Base-by-base conservation (phyloP, 352 stramenopile species). In the Pythium chondricola region DNA sequence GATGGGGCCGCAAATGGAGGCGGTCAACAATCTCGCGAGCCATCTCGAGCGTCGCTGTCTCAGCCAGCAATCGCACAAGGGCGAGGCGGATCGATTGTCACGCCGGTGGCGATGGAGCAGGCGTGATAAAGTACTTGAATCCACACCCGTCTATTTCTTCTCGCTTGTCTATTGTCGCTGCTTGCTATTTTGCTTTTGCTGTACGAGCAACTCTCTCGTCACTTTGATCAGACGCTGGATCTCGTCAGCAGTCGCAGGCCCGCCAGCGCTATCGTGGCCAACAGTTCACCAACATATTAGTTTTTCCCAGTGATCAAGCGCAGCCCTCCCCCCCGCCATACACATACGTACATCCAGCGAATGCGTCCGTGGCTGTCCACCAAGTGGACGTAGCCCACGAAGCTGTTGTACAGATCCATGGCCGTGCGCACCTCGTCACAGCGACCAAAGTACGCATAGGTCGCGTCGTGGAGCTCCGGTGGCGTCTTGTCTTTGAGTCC, bases 341-440 rank as follows among this genome's bases (percentile, higher is more conserved):
- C 10, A 16, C 30, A 10, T 21, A 74, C 78, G 22, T 85, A 93
- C 81, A 89, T 90, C 83, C 83, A 93, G 18, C 83, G 83, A 45
- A 92, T 76, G 27, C 80, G 77, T 43, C 83, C 80, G 44, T 89
- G 89, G 41, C 60, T 69, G 56, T 93, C 83, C 22, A 93, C 63
- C 10, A 93, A 55, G 33, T 93, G 80, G 13, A 58, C 83, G 48
- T 93, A 93, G 14, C 83, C 78, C n/a, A 90, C 82, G 52, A 90
- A 93, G 52, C 73, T 92, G 54, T 93, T 93, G 71, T 85, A 73
- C 18, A 93, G 63, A 29, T 87, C 83, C 49, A 92, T 67, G 22
- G 63, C 48, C 39, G 83, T 91, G 44, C 83, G 78, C 45, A 93
- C 88, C n/a, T 81, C 73, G 40, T 93, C 76, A 51, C 74, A 86